phyloP scores from a whole-genome alignment of 305 asterid genomes.

The Rubia peregrina region DNA sequence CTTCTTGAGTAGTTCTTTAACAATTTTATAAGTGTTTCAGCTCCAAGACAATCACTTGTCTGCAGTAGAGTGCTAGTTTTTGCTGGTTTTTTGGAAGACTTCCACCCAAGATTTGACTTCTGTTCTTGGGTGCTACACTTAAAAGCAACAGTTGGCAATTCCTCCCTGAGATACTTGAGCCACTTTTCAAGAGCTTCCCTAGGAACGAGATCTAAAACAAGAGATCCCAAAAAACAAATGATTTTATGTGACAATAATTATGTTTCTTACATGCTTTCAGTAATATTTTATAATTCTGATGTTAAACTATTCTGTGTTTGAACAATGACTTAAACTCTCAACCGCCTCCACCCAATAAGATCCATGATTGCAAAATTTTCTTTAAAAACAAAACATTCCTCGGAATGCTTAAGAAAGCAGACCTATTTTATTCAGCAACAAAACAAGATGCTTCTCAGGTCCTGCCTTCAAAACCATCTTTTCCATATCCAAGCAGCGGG shows the following conservation, averaged over 20 bases:
- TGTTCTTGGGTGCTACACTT: constrained; percentile 96
- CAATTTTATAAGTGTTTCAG: constrained; percentile 52
- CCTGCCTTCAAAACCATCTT: constrained; percentile 76
- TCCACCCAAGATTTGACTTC: constrained; percentile 95
- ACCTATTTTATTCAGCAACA: constrained; percentile 94
- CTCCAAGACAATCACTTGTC: constrained; percentile 90
- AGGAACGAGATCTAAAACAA: constrained; percentile 77
- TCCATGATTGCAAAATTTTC: neutral
- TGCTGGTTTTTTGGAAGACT: constrained; percentile 47
- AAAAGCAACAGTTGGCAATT: constrained; percentile 50
- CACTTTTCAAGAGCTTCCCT: constrained; percentile 91
- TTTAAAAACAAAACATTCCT: neutral
- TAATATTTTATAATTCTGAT: neutral
- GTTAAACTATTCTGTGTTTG: neutral
- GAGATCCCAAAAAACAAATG: neutral
- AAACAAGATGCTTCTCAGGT: constrained; percentile 66
- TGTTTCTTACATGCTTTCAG: neutral
- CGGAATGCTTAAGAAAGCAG: constrained; percentile 2
- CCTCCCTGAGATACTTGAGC: constrained; percentile 94
- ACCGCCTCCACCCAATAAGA: neutral
- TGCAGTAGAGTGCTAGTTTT: constrained; percentile 41
- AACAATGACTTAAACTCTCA: neutral
- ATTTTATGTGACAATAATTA: neutral
- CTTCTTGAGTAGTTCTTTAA: constrained; percentile 89
- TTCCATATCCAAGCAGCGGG: constrained; percentile 91